Percentiles rank a stretch among this genome's conserved stretches.
Conservation (phyloP, 2,329 filamentous ascomycete genomes). For the Nemania serpens region DNA sequence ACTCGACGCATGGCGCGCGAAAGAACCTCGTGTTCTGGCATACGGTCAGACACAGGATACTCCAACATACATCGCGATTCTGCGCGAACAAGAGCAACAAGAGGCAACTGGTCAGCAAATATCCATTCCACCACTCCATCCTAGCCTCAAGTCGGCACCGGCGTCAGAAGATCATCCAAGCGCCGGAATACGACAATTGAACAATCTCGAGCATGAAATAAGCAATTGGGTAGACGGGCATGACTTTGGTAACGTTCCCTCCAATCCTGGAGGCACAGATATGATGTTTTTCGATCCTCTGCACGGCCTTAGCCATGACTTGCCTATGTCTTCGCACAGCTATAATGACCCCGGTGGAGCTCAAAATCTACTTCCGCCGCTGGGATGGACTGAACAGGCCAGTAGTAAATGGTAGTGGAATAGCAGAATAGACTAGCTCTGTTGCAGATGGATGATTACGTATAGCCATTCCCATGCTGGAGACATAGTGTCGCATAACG, state of each 20-base stretch:
- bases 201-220: slow-evolving; percentile 6
- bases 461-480: too few species aligned
- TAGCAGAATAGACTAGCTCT: background rate
- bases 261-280: background rate
- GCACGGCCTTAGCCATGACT: background rate
- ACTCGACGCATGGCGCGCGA: slow-evolving; percentile 3
- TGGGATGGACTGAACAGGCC: background rate
- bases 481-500: background rate
- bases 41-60: background rate
- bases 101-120: background rate
- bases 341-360: background rate
- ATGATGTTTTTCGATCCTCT: slow-evolving; percentile 4
- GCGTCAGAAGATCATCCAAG: background rate
- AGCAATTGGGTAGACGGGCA: background rate
- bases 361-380: background rate
- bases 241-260: background rate
- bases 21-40: background rate
- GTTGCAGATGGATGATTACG: too few species aligned
- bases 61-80: background rate
- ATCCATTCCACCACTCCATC: background rate
- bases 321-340: background rate
- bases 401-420: background rate
- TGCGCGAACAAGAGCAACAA: slow-evolving; percentile 2
- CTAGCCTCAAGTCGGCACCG: slow-evolving; percentile 1
- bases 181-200: background rate